Evolutionary conservation across 495 filamentous ascomycete genomes (phyloP).

Genomic region (Aspergillus leporis): DNA sequence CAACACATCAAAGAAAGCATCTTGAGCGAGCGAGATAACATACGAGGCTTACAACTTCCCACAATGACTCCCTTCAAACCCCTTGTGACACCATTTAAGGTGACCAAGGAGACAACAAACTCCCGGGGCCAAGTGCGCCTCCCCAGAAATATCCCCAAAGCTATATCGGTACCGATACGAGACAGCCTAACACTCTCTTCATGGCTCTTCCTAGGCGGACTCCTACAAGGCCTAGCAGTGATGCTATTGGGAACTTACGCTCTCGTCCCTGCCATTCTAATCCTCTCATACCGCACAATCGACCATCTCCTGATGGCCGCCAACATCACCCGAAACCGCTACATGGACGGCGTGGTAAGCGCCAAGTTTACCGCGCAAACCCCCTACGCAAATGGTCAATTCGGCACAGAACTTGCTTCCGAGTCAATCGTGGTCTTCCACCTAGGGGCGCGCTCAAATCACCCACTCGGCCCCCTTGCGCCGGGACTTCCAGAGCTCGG

Average conservation of each 20-base stretch:
- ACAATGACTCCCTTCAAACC: slow-evolving; percentile 3
- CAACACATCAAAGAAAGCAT: too few relatives aligned
- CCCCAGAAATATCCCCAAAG: background rate
- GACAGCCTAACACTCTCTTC: slow-evolving; percentile 35
- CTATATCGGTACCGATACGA: background rate
- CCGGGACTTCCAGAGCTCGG: slow-evolving; percentile 13
- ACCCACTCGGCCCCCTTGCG: slow-evolving; percentile 31
- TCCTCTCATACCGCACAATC: slow-evolving; percentile 29
- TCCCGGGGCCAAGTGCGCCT: background rate
- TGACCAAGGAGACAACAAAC: background rate
- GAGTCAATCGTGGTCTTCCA: slow-evolving; percentile 41
- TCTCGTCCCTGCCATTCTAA: slow-evolving; percentile 33
- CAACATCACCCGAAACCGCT: slow-evolving; percentile 34
- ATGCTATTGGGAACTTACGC: slow-evolving; percentile 30
- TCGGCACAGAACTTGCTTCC: slow-evolving; percentile 27
- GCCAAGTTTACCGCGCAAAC: slow-evolving; percentile 36
- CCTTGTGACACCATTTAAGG: background rate
- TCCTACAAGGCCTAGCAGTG: slow-evolving; percentile 36
- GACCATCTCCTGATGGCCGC: slow-evolving; percentile 26
- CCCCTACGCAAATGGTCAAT: slow-evolving; percentile 34
- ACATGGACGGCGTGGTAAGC: slow-evolving; percentile 33
- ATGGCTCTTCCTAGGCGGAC: slow-evolving; percentile 46
- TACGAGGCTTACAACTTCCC: background rate
- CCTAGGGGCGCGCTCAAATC: slow-evolving; percentile 41
- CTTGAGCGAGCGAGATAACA: too few relatives aligned